Evolutionary conservation across 805 yeast species (phyloP).

Genomic region (Torulaspora delbrueckii): DNA sequence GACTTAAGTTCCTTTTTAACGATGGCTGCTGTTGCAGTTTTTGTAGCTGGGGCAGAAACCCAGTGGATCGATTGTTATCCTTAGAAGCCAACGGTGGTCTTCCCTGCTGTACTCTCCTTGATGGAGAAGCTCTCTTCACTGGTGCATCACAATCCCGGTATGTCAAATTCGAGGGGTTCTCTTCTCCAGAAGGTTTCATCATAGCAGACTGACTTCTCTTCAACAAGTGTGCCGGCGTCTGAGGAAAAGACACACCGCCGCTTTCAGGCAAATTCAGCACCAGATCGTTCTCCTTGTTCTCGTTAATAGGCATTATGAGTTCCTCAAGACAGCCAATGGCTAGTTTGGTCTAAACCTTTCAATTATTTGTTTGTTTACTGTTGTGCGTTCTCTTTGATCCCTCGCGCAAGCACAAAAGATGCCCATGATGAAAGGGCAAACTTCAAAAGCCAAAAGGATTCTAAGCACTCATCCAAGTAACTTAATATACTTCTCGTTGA

Average conservation of each 20-base stretch:
- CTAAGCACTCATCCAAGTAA: not conserved
- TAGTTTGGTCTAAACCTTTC: not conserved
- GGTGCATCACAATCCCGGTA: slow-evolving; percentile 3
- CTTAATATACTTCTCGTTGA: no score
- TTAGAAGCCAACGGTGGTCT: slow-evolving; percentile 32
- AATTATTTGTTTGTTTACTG: not conserved
- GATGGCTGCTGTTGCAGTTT: slow-evolving; percentile 6
- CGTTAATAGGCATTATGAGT: slow-evolving; percentile 7
- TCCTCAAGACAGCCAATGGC: not conserved
- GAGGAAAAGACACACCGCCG: slow-evolving; percentile 13
- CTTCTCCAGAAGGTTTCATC: slow-evolving; percentile 11
- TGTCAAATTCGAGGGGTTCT: slow-evolving; percentile 2
- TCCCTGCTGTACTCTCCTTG: slow-evolving; percentile 12
- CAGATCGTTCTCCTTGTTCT: slow-evolving; percentile 16
- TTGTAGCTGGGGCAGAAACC: slow-evolving; percentile 8
- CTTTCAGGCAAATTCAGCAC: slow-evolving; percentile 4
- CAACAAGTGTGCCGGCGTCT: slow-evolving; percentile 26
- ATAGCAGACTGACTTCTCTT: slow-evolving; percentile 23
- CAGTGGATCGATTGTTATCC: slow-evolving; percentile 27
- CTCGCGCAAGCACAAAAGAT: slow-evolving; percentile 7
- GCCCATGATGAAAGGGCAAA: not conserved
- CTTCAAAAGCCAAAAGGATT: no score
- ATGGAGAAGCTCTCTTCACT: slow-evolving; percentile 13
- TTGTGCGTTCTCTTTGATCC: not conserved
- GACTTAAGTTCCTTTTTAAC: slow-evolving; percentile 12